Evolutionary conservation across 257 asterid species (phyloP), one percentile per base, ranked within the genome.

Genomic region (Rhazya stricta): DNA sequence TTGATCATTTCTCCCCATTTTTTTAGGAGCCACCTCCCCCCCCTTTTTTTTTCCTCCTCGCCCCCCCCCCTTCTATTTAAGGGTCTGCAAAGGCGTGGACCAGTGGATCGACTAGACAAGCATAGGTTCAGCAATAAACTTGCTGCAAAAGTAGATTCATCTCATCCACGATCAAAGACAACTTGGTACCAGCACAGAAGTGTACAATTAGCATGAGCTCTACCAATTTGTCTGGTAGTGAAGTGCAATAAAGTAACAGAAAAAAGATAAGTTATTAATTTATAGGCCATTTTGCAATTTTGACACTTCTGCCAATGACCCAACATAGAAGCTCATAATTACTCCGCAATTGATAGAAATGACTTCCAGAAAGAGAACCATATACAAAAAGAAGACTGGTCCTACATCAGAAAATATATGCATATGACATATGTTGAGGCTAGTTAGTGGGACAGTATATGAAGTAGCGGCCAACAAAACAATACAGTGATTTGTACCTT

Each of bases 401-500:
- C 23, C 67, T 36, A 34, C 16, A 6, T 56, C 18, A 67, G 19
- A 21, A 18, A n/a, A n/a, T n/a, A n/a, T n/a, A n/a, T n/a, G n/a
- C n/a, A n/a, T n/a, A n/a, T 21, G 21, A 34, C n/a, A 54, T 30
- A 67, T n/a, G n/a, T 67, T 41, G 58, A 68, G 50, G 16, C 68
- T 27, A 56, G 21, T 63, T 36, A 6, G 39, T 25, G 79, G 54
- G 57, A 51, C 51, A 29, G 4, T 39, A 18, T 13, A 53, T 15
- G 27, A 51, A 30, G 30, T 39, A 8, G 74, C 74, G 30, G 61
- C 36, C 21, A 43, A 32, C 29, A 60, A 9, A 36, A 21, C 71
- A 6, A 29, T n/a, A 11, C 27, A 41, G 21, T 71, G 43, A 1
- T 5, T 23, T 51, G 83, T 78, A 81, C 79, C 80, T 51, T 80